Base-by-base conservation (phyloP, 768 basidiomycete species). In the Chalciporus pseudorubinellus region DNA sequence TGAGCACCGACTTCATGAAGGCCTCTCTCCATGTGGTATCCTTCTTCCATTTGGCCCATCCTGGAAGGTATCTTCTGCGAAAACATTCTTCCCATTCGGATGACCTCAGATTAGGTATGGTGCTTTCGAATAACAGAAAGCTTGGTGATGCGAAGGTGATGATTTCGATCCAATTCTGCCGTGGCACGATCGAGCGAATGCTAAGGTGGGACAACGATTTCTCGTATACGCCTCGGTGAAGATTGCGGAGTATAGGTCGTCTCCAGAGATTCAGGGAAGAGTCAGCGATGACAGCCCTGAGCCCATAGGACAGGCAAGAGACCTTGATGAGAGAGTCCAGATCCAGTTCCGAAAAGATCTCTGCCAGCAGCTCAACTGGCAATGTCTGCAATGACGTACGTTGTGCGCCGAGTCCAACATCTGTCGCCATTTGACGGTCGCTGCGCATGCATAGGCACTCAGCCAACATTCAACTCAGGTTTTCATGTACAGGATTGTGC, bases 101-200 rank as follows among this genome's bases (percentile, higher is more conserved):
- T 12, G 80, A 72, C 56, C 69, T 79, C 55, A 91, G 70, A 60
- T 86, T 84, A 7, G 89, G 89, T 28, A 88, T 67, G 8, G 85
- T 84, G 21, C 81, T 73, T 39, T 87, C 79, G 59, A 81, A 85
- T 8, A 91, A 71, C 34, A 92, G 73, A 66, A 83, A 89, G 5
- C 73, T 62, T 0, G 88, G 75, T 24, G 71, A 69, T 12, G 84
- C 89, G 14, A 82, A 67, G n/a, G 78, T 77, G 44, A 90, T 64
- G 29, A 91, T 83, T 50, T 89, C 85, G 44, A 92, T 76, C 85
- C 87, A 92, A 61, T 91, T 92, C 48, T 85, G 82, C 41, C 85
- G 75, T 4, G 89, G 89, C 1, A 91, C 84, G 31, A 71, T 81
- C 29, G 70, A 70, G 28, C 81, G 81, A 28, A 86, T 77, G 58